A percentile compares a stretch with the other conserved stretches of the same genome.
Conservation (phyloP, 2,329 filamentous ascomycete species). For the Pseudocercospora vitis region DNA sequence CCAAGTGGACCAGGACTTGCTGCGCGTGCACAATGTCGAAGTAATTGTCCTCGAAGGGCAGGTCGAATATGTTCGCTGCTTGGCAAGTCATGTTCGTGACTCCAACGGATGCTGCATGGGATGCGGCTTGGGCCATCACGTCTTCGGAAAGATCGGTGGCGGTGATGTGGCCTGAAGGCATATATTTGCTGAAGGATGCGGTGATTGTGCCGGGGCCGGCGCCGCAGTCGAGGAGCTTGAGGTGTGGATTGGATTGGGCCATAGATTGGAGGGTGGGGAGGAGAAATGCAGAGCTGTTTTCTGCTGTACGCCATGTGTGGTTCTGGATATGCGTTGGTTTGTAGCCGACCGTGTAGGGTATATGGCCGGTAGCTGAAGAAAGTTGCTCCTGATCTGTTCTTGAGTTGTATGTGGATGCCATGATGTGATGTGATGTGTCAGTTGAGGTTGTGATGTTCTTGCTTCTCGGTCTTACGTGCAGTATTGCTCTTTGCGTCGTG, state of each 20-base stretch:
- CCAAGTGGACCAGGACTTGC: constrained; percentile 59
- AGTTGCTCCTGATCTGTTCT: background rate
- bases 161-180: constrained; percentile 46
- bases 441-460: background rate
- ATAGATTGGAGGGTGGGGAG: constrained; percentile 33
- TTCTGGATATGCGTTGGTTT: constrained; percentile 43
- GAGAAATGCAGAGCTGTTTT: constrained; percentile 43
- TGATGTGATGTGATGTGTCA: background rate
- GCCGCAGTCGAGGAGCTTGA: constrained; percentile 49
- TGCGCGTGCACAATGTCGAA: constrained; percentile 63
- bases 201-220: constrained; percentile 53
- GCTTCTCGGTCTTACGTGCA: too few species aligned
- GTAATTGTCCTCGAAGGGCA: constrained; percentile 45
- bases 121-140: constrained; percentile 44
- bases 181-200: constrained; percentile 44
- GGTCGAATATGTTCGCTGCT: constrained; percentile 36
- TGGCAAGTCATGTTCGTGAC: constrained; percentile 44
- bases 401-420: background rate
- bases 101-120: constrained; percentile 40
- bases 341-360: constrained; percentile 45
- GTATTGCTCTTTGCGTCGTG: too few species aligned
- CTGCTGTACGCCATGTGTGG: constrained; percentile 48
- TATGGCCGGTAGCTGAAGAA: background rate
- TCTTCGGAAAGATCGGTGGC: constrained; percentile 48
- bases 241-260: constrained; percentile 28